Conservation (phyloP, 805 yeast genomes). For the Zygotorulaspora florentina region DNA sequence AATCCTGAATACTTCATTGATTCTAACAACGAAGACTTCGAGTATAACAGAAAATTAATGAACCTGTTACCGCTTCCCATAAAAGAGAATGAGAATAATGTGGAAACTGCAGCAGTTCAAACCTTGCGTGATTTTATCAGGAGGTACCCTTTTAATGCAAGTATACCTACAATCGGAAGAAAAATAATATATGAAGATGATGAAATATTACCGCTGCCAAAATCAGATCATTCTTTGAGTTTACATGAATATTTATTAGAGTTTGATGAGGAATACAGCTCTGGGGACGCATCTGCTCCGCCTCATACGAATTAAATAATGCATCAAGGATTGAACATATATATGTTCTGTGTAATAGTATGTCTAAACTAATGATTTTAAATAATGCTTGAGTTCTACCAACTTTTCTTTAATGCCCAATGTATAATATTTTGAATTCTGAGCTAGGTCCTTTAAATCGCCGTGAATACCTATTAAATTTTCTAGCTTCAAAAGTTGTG, state of each 20-base stretch:
- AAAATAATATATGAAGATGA: slow-evolving; percentile 24
- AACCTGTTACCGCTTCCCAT: slow-evolving; percentile 22
- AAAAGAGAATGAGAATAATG: slow-evolving; percentile 17
- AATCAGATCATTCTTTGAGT: slow-evolving; percentile 14
- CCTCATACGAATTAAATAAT: slow-evolving; percentile 13
- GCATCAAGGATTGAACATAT: slow-evolving; percentile 1
- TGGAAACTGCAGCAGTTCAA: slow-evolving; percentile 23
- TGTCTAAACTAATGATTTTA: slow-evolving; percentile 4
- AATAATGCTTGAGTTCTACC: slow-evolving; percentile 9
- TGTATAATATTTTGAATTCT: slow-evolving; percentile 24
- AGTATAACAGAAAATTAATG: slow-evolving; percentile 21
- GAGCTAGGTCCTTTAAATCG: slow-evolving; percentile 1
- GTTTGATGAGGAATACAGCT: slow-evolving; percentile 16
- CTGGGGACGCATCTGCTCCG: background rate
- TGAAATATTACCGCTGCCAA: slow-evolving; percentile 23
- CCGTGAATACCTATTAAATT: slow-evolving; percentile 15
- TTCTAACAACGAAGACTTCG: slow-evolving; percentile 4
- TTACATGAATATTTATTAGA: slow-evolving; percentile 17
- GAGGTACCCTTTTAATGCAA: slow-evolving; percentile 23
- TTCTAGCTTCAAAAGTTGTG: slow-evolving; percentile 24
- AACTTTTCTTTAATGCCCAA: slow-evolving; percentile 29
- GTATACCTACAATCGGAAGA: slow-evolving; percentile 24
- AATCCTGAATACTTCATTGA: background rate
- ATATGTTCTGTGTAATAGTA: background rate
- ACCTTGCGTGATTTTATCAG: slow-evolving; percentile 26